Conservation (phyloP, 2,329 filamentous ascomycete species). For the Trichoderma aggressivum region DNA sequence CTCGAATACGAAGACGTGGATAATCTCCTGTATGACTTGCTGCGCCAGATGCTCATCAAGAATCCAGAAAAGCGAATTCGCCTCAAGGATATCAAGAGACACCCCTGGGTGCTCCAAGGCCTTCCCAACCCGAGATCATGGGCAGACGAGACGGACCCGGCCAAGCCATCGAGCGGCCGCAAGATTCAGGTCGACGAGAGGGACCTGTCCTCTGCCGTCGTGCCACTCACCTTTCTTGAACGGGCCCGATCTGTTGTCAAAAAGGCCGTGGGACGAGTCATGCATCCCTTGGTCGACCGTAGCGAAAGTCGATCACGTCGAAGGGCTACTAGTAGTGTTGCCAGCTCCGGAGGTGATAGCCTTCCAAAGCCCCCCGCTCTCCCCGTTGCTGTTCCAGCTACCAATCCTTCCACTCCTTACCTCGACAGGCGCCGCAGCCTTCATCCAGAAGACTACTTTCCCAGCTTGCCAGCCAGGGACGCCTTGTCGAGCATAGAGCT, state of each 20-base stretch:
- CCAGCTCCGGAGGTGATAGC: slow-evolving; percentile 60
- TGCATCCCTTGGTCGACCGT: slow-evolving; percentile 57
- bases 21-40: slow-evolving; percentile 72
- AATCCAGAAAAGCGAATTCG: slow-evolving; percentile 87
- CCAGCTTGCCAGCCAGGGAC: slow-evolving; percentile 37
- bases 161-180: slow-evolving; percentile 70
- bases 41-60: slow-evolving; percentile 78
- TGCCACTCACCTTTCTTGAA: slow-evolving; percentile 83
- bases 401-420: slow-evolving; percentile 45
- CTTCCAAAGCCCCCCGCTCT: slow-evolving; percentile 41
- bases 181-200: slow-evolving; percentile 89
- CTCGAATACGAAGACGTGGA: slow-evolving; percentile 84
- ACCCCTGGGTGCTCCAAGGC: slow-evolving; percentile 83
- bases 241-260: slow-evolving; percentile 76
- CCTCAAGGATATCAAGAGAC: slow-evolving; percentile 86
- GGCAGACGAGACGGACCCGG: slow-evolving; percentile 93
- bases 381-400: neutral
- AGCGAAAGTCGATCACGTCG: slow-evolving; percentile 52
- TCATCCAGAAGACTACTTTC: slow-evolving; percentile 54
- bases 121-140: slow-evolving; percentile 72
- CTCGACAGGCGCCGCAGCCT: slow-evolving; percentile 53
- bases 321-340: slow-evolving; percentile 59
- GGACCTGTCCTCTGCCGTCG: slow-evolving; percentile 86
- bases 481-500: slow-evolving; percentile 23
- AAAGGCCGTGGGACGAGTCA: slow-evolving; percentile 62